These are phyloP conservation scores for Phytomonas sp. DNA, from an alignment of 208 protist species.

Conservation along the genomic window DNA sequence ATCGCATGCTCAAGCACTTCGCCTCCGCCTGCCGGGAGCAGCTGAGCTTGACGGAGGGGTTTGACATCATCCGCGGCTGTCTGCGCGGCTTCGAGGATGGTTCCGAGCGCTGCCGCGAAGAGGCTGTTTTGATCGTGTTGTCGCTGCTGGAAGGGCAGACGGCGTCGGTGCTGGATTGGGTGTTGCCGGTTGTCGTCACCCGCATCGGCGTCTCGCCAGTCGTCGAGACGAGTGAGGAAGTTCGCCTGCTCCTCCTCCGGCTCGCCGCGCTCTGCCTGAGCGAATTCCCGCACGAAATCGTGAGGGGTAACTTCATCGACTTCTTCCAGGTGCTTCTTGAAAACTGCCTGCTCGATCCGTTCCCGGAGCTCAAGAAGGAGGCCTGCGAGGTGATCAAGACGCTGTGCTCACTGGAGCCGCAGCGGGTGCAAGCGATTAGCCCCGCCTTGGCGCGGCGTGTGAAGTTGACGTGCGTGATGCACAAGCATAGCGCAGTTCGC, in stretches of 20 bases:
- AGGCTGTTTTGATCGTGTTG: constrained; percentile 41
- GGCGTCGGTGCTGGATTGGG: constrained; percentile 73
- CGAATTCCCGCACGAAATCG: constrained; percentile 83
- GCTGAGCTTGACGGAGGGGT: constrained; percentile 23
- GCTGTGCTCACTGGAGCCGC: constrained; percentile 71
- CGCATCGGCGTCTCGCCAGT: constrained; percentile 65
- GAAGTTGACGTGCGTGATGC: constrained; percentile 55
- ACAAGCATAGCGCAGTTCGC: constrained; percentile 83
- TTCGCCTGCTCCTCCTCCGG: constrained; percentile 61
- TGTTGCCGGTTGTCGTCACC: constrained; percentile 79
- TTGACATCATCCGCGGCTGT: constrained; percentile 47
- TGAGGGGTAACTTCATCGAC: constrained; percentile 79
- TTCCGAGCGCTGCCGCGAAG: constrained; percentile 70
- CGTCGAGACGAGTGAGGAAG: constrained; percentile 75
- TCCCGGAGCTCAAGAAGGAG: constrained; percentile 79
- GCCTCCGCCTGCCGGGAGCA: constrained; percentile 9
- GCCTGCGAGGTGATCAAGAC: constrained; percentile 54
- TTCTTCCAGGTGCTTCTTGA: constrained; percentile 83
- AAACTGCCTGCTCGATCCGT: constrained; percentile 73
- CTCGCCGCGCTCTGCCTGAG: constrained; percentile 63
- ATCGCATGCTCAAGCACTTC: constrained; percentile 45
- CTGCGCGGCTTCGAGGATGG: constrained; percentile 71
- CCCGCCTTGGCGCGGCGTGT: constrained; percentile 58
- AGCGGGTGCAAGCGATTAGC: constrained; percentile 58
- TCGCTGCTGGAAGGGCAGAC: constrained; percentile 31